phyloP scores from a whole-genome alignment of 1,284 basidiomycete species.

The Trichosporon ovoides region DNA sequence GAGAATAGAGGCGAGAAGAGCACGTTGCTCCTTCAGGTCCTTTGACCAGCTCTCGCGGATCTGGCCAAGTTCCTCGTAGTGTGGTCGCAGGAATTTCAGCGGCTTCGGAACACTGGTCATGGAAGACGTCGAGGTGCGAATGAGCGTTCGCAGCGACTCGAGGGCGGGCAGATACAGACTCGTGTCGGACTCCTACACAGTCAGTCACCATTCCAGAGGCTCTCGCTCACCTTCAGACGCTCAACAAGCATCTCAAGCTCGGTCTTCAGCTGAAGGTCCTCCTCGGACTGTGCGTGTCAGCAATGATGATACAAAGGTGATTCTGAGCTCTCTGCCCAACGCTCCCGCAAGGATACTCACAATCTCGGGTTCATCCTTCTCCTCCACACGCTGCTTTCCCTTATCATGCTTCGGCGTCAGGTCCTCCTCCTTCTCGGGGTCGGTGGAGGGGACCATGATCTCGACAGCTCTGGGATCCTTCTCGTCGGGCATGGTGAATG shows the following conservation, averaged over 20 bases:
- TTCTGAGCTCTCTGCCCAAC: not conserved
- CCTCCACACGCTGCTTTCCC: slow-evolving; percentile 38
- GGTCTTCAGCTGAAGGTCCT: slow-evolving; percentile 87
- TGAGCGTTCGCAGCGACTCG: slow-evolving; percentile 88
- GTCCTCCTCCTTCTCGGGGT: slow-evolving; percentile 48
- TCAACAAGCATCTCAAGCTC: slow-evolving; percentile 98
- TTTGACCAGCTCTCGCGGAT: slow-evolving; percentile 72
- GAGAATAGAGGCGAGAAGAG: slow-evolving; percentile 94
- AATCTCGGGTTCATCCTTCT: slow-evolving; percentile 68
- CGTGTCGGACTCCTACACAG: slow-evolving; percentile 72
- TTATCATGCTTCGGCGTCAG: slow-evolving; percentile 52
- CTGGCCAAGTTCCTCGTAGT: slow-evolving; percentile 80
- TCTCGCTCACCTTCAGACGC: slow-evolving; percentile 67
- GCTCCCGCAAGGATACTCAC: slow-evolving; percentile 31
- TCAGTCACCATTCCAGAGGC: slow-evolving; percentile 6
- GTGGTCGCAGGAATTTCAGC: slow-evolving; percentile 93
- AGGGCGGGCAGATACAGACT: slow-evolving; percentile 82
- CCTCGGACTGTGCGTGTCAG: slow-evolving; percentile 66
- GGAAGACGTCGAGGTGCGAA: slow-evolving; percentile 93
- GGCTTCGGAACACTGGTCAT: slow-evolving; percentile 99
- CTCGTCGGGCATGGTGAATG: slow-evolving; percentile 23
- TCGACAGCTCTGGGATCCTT: slow-evolving; percentile 33
- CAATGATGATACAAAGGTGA: not conserved
- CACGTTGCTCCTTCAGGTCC: slow-evolving; percentile 67
- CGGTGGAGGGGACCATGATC: slow-evolving; percentile 49